phyloP scores from a whole-genome alignment of 164 flowering plant genomes.

The Houttuynia cordata region DNA sequence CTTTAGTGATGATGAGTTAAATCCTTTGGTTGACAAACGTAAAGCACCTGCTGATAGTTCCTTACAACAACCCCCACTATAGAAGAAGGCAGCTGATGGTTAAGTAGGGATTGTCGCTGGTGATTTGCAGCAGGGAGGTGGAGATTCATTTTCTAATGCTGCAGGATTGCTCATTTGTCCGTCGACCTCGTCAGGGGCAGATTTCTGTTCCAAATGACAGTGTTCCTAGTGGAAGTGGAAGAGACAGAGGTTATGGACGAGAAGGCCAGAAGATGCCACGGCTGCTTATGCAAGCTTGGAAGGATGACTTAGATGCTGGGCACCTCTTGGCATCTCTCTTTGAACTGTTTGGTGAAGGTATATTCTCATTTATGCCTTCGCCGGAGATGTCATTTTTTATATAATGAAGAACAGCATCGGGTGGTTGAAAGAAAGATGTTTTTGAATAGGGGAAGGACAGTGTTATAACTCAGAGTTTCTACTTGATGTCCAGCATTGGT shows the following conservation, averaged over 20 bases:
- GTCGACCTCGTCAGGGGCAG: conserved; percentile 22
- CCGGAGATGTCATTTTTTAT: conserved; percentile 53
- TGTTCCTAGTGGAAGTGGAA: conserved; percentile 22
- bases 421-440: too few relatives aligned
- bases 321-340: conserved; percentile 40
- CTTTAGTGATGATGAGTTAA: background rate
- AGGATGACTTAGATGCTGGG: conserved; percentile 54
- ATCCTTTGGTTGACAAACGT: conserved; percentile 24
- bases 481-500: too few relatives aligned
- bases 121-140: conserved; percentile 26
- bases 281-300: conserved; percentile 57
- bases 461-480: too few relatives aligned
- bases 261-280: conserved; percentile 20
- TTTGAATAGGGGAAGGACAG: too few relatives aligned
- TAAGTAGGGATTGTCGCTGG: conserved; percentile 31
- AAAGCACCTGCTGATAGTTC: conserved; percentile 52
- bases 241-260: conserved; percentile 23
- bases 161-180: conserved; percentile 8
- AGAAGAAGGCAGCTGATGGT: conserved; percentile 48
- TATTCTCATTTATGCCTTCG: conserved; percentile 48
- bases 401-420: conserved; percentile 22
- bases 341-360: conserved; percentile 65
- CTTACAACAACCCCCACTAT: conserved; percentile 61
- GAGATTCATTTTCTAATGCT: conserved; percentile 32
- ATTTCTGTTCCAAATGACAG: conserved; percentile 18